Evolutionary conservation across 441 rosid species (phyloP).

Genomic region (Arabidopsis hybrid): DNA sequence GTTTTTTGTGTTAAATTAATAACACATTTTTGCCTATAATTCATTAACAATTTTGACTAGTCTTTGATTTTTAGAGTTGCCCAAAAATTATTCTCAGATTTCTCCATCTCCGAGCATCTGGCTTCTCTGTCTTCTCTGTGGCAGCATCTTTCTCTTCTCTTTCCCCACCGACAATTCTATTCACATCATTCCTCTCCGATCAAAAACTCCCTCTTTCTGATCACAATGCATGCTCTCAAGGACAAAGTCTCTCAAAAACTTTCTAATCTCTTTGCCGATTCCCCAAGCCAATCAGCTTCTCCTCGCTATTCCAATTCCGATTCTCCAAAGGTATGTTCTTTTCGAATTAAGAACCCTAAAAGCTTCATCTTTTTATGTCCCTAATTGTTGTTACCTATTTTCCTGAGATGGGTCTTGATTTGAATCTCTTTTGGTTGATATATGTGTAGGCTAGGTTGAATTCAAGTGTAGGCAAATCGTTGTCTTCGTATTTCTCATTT

Average conservation of each 20-base stretch:
- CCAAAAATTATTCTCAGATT: neutral
- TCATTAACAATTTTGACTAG: neutral
- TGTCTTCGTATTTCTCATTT: conserved; percentile 63
- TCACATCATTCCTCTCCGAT: conserved; percentile 20
- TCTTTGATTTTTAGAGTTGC: neutral
- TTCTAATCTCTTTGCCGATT: conserved; percentile 77
- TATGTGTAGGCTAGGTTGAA: conserved; percentile 68
- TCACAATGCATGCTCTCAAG: conserved; percentile 63
- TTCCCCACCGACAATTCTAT: conserved; percentile 24
- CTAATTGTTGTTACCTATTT: neutral
- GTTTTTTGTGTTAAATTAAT: too few relatives aligned
- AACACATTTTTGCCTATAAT: too few relatives aligned
- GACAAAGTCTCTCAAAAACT: conserved; percentile 77
- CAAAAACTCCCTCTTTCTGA: neutral
- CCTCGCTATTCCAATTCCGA: conserved; percentile 47
- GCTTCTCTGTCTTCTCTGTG: conserved; percentile 22
- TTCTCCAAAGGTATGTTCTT: conserved; percentile 56
- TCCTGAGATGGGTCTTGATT: conserved; percentile 16
- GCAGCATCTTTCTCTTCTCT: neutral
- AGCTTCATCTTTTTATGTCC: neutral
- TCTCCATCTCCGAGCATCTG: conserved; percentile 1
- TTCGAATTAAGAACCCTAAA: conserved; percentile 4
- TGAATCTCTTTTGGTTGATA: neutral
- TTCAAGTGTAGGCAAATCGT: conserved; percentile 54
- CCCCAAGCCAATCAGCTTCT: conserved; percentile 51